Conservation (phyloP, 306 rosid species). For the Mimosa pudica region DNA sequence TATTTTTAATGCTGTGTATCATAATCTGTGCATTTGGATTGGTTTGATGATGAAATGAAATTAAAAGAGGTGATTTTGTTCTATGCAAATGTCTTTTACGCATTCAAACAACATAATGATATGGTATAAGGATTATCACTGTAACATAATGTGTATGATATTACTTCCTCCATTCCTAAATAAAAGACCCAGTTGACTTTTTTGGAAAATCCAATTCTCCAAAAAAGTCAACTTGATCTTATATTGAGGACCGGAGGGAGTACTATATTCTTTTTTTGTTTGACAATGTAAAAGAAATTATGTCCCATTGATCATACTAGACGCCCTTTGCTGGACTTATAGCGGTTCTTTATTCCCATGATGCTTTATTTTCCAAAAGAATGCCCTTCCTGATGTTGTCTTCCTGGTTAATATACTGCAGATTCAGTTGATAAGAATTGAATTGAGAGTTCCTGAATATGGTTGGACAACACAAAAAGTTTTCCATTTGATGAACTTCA, state of each 20-base stretch:
- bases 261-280: not conserved
- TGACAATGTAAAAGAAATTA: not conserved
- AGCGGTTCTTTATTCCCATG: not conserved
- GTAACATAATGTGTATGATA: not conserved
- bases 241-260: too few relatives aligned
- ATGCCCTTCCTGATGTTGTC: slow-evolving; percentile 6
- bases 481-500: slow-evolving; percentile 95
- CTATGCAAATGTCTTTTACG: not conserved
- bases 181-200: too few relatives aligned
- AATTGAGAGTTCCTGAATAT: slow-evolving; percentile 90
- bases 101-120: not conserved
- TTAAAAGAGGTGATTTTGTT: not conserved
- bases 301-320: not conserved
- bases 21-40: not conserved
- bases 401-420: slow-evolving; percentile 37
- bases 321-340: slow-evolving; percentile 1
- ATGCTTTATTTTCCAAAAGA: not conserved
- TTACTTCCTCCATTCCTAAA: too few relatives aligned
- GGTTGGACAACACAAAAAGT: slow-evolving; percentile 99
- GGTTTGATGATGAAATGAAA: not conserved
- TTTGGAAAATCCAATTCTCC: too few relatives aligned
- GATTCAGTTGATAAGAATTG: slow-evolving; percentile 90
- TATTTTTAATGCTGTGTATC: too few relatives aligned
- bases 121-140: not conserved
- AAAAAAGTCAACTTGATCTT: too few relatives aligned